Evolutionary conservation across 139 green algal species (phyloP).

Genomic region (Limnomonas spitsbergensis): DNA sequence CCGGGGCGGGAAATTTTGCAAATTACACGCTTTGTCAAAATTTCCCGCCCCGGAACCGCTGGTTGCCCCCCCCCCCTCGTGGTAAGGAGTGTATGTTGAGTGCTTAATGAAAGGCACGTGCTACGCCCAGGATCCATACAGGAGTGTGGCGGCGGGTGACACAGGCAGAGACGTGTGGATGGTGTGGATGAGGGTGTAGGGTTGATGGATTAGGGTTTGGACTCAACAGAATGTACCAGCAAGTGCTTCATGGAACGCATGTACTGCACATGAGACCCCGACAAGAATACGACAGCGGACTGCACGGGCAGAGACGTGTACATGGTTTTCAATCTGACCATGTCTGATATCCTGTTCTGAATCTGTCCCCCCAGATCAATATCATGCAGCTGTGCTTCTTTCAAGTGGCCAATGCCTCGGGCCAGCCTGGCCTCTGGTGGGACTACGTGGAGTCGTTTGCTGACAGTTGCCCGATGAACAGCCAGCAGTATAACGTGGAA

Average conservation of each 20-base stretch:
- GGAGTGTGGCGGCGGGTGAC: slow-evolving; percentile 57
- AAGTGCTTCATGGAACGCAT: slow-evolving; percentile 80
- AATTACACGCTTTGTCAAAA: too few species aligned
- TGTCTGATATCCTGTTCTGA: too few species aligned
- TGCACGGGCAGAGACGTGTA: slow-evolving; percentile 70
- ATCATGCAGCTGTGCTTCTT: slow-evolving; percentile 86
- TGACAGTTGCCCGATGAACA: slow-evolving; percentile 64
- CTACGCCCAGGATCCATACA: slow-evolving; percentile 80
- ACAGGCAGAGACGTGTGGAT: slow-evolving; percentile 65
- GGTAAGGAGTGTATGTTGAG: slow-evolving; percentile 37
- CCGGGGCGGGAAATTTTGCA: too few species aligned
- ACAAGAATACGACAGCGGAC: slow-evolving; percentile 54
- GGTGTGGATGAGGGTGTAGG: slow-evolving; percentile 35
- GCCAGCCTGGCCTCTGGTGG: slow-evolving; percentile 78
- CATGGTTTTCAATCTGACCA: too few species aligned
- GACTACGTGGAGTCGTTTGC: slow-evolving; percentile 79
- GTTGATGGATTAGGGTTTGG: too few species aligned
- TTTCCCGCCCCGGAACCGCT: too few species aligned
- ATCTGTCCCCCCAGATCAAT: too few species aligned
- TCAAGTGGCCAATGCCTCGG: slow-evolving; percentile 52
- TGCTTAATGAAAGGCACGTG: slow-evolving; percentile 84
- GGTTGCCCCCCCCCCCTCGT: too few species aligned
- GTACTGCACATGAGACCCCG: slow-evolving; percentile 87
- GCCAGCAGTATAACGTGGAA: slow-evolving; percentile 60
- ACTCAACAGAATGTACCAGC: not conserved